phyloP scores from a whole-genome alignment of 176 grass and related monocot genomes.

The Ananas comosus region DNA sequence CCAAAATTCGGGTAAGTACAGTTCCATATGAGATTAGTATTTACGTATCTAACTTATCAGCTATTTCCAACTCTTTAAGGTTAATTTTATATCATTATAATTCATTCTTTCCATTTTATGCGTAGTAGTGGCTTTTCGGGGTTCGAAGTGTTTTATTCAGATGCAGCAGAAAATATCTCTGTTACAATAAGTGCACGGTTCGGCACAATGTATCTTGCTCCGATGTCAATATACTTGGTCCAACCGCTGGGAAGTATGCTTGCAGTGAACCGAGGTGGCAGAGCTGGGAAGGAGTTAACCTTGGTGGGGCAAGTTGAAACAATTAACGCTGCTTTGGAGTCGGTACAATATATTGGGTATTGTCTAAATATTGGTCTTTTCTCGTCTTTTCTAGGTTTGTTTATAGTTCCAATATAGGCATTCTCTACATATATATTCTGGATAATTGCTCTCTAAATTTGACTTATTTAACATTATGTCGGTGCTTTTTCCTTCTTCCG shows the following conservation, averaged over 20 bases:
- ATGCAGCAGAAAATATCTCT: conserved; percentile 59
- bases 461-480: neutral
- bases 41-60: neutral
- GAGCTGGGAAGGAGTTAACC: conserved; percentile 33
- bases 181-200: conserved; percentile 50
- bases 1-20: conserved; percentile 52
- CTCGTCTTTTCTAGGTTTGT: too few relatives aligned
- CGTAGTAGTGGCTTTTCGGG: conserved; percentile 47
- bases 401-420: too few relatives aligned
- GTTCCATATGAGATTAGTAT: neutral
- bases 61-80: neutral
- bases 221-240: conserved; percentile 48
- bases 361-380: conserved; percentile 2
- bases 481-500: neutral
- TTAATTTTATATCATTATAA: neutral
- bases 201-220: conserved; percentile 56
- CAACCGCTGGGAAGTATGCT: conserved; percentile 25
- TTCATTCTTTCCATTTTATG: neutral
- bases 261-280: conserved; percentile 33
- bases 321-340: conserved; percentile 53
- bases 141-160: conserved; percentile 58
- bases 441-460: neutral
- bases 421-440: too few relatives aligned
- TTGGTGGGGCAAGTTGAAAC: conserved; percentile 39
- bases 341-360: conserved; percentile 66